phyloP scores from a whole-genome alignment of 2,329 filamentous ascomycete genomes.

The Neonectria ditissima region DNA sequence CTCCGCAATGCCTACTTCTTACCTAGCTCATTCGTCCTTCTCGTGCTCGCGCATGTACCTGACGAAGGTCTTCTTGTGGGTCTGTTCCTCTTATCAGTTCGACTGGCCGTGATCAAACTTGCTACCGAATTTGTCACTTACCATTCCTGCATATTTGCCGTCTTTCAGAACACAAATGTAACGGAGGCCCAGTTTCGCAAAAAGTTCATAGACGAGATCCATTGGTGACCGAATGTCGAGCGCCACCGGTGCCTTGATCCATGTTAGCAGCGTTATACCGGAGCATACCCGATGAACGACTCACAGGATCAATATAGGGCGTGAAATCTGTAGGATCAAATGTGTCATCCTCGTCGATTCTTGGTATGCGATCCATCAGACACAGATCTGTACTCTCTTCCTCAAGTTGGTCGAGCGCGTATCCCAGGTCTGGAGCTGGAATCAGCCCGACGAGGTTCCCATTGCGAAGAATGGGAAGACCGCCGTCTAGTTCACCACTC shows the following conservation, averaged over 20 bases:
- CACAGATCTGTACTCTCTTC: slow-evolving; percentile 81
- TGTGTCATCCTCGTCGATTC: slow-evolving; percentile 72
- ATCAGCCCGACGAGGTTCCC: slow-evolving; percentile 89
- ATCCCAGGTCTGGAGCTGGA: slow-evolving; percentile 93
- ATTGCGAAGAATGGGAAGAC: slow-evolving; percentile 85
- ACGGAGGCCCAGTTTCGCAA: slow-evolving; percentile 90
- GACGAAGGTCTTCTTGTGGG: slow-evolving; percentile 97
- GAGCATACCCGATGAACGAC: slow-evolving; percentile 43
- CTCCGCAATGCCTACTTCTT: background rate
- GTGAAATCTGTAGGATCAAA: slow-evolving; percentile 87
- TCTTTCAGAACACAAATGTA: slow-evolving; percentile 92
- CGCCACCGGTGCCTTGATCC: slow-evolving; percentile 79
- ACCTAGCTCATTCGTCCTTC: slow-evolving; percentile 53
- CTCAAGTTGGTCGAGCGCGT: slow-evolving; percentile 84
- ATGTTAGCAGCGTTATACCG: slow-evolving; percentile 27
- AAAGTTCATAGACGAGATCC: slow-evolving; percentile 96
- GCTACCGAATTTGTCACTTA: slow-evolving; percentile 58
- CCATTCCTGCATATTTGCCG: slow-evolving; percentile 88
- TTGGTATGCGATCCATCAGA: slow-evolving; percentile 79
- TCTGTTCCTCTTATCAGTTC: slow-evolving; percentile 56
- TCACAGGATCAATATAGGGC: slow-evolving; percentile 86
- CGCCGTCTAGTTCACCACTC: slow-evolving; percentile 91
- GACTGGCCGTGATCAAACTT: background rate
- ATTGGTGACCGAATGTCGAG: slow-evolving; percentile 91
- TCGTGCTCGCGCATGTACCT: slow-evolving; percentile 91